Conservation (phyloP, 169 alveolate genomes). For the Cryptosporidium sp. region DNA sequence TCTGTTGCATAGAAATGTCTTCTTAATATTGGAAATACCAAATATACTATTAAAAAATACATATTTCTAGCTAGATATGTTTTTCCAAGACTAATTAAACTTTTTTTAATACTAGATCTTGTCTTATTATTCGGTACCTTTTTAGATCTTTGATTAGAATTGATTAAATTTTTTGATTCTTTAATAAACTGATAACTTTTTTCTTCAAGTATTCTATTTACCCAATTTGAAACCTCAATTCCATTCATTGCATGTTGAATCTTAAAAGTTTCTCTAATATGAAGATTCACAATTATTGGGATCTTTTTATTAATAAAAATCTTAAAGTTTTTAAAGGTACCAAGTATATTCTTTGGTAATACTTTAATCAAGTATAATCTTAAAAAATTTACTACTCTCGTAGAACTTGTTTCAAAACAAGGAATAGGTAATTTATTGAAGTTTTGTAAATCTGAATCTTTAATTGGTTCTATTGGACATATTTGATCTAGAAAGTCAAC, state of each 20-base stretch:
- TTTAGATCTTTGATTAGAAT: not conserved
- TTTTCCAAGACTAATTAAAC: conserved; percentile 3
- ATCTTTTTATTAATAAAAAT: conserved; percentile 36
- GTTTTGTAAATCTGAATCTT: conserved; percentile 14
- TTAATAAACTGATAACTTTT: not conserved
- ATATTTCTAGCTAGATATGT: conserved; percentile 61
- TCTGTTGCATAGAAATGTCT: conserved; percentile 68
- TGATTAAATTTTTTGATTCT: not conserved
- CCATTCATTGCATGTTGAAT: conserved; percentile 41
- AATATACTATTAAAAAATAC: conserved; percentile 37
- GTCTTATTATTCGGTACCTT: not conserved
- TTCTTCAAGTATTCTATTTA: conserved; percentile 12
- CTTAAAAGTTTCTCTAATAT: conserved; percentile 43
- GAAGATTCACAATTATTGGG: conserved; percentile 54
- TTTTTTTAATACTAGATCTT: conserved; percentile 1
- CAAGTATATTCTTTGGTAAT: conserved; percentile 45
- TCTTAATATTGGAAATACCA: conserved; percentile 56
- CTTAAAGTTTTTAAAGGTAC: conserved; percentile 34
- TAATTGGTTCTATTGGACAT: conserved; percentile 40
- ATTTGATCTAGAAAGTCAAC: not conserved
- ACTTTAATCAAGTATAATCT: conserved; percentile 20
- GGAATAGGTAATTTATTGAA: conserved; percentile 23
- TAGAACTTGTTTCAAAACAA: conserved; percentile 23
- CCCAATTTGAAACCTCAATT: conserved; percentile 58
- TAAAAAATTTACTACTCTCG: conserved; percentile 32